Percentiles rank a stretch among this genome's conserved stretches.
Evolutionary conservation across 1,284 basidiomycete species (phyloP).

Genomic region (Ceratobasidium sp.): DNA sequence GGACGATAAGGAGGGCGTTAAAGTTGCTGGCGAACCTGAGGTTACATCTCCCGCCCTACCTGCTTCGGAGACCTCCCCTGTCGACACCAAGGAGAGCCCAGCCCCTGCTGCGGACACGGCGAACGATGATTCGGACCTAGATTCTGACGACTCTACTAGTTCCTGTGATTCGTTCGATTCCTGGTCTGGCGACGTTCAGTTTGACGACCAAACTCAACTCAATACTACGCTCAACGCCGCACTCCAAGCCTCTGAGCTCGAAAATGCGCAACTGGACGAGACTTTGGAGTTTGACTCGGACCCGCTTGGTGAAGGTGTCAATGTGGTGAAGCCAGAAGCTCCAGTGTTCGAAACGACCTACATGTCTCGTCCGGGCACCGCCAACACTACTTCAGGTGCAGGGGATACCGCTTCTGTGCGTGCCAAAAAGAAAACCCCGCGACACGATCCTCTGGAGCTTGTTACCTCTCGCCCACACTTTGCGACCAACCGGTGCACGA

Average conservation of each 20-base stretch:
- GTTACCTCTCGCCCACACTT: constrained; percentile 83
- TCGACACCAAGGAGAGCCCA: constrained; percentile 35
- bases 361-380: constrained; percentile 38
- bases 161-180: constrained; percentile 39
- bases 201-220: constrained; percentile 81
- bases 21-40: constrained; percentile 50
- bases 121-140: constrained; percentile 53
- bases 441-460: constrained; percentile 63
- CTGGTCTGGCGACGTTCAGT: constrained; percentile 70
- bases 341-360: constrained; percentile 49
- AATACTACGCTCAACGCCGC: constrained; percentile 80
- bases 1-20: constrained; percentile 59
- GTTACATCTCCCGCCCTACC: constrained; percentile 14
- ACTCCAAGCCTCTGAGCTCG: constrained; percentile 60
- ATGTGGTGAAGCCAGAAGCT: constrained; percentile 71
- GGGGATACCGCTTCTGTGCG: background rate
- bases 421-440: constrained; percentile 49
- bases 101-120: constrained; percentile 45
- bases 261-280: constrained; percentile 66
- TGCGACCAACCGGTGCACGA: constrained; percentile 92
- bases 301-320: constrained; percentile 88
- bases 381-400: background rate
- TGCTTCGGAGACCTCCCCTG: constrained; percentile 48
- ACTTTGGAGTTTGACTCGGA: constrained; percentile 64
- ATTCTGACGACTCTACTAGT: constrained; percentile 29